Conservation (phyloP, 495 filamentous ascomycete genomes). For the Talaromyces nanjingensis region DNA sequence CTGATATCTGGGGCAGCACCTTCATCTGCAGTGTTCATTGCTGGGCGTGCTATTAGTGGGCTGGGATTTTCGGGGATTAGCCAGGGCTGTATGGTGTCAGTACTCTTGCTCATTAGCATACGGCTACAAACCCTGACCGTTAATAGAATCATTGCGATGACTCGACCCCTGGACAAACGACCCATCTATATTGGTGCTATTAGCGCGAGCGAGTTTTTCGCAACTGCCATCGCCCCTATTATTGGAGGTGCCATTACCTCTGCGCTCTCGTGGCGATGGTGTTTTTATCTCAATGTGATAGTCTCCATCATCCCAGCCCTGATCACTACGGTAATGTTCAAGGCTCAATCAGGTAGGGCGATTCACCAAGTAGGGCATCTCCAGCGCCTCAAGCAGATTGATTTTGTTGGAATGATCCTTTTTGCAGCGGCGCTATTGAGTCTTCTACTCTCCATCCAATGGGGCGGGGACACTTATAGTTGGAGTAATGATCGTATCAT, state of each 20-base stretch:
- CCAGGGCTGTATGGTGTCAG: neutral
- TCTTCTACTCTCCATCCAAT: neutral
- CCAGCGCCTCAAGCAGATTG: neutral
- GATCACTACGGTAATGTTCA: neutral
- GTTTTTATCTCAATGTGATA: neutral
- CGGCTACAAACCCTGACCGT: neutral
- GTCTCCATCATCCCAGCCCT: neutral
- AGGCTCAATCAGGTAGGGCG: neutral
- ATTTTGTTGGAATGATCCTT: neutral
- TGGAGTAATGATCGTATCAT: neutral
- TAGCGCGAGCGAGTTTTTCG: neutral
- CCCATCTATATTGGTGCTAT: neutral
- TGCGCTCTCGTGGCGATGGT: neutral
- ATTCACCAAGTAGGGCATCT: neutral
- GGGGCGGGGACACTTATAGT: neutral
- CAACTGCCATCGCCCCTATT: neutral
- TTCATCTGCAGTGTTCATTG: neutral
- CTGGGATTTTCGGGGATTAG: neutral
- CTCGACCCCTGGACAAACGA: neutral
- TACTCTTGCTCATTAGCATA: neutral
- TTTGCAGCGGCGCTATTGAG: neutral
- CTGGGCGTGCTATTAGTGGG: neutral
- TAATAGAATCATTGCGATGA: neutral
- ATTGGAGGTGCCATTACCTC: neutral
- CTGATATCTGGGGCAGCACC: neutral